A percentile compares a stretch with the other conserved stretches of the same genome.
These are phyloP conservation scores for Austroboletus niveus DNA, from an alignment of 1,284 basidiomycete species.

Conservation along the genomic window DNA sequence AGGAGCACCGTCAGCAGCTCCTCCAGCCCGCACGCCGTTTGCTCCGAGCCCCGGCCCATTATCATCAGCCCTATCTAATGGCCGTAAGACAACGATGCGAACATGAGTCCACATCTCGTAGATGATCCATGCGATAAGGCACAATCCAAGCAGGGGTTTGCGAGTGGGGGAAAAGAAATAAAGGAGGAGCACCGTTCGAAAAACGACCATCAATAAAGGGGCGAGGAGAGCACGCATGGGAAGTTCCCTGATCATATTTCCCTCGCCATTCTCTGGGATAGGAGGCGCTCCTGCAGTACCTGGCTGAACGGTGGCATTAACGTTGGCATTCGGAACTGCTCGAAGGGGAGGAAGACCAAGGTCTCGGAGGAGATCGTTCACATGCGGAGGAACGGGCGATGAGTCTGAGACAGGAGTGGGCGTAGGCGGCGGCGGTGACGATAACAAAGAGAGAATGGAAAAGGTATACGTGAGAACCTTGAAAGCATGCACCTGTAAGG, in stretches of 20 bases:
- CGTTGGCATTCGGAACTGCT: slow-evolving; percentile 32
- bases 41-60: slow-evolving; percentile 16
- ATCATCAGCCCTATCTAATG: slow-evolving; percentile 30
- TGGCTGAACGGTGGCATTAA: slow-evolving; percentile 20
- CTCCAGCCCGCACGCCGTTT: slow-evolving; percentile 21
- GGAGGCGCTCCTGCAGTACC: slow-evolving; percentile 17
- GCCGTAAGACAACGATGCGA: slow-evolving; percentile 49
- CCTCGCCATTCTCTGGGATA: slow-evolving; percentile 21
- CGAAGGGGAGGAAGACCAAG: slow-evolving; percentile 56
- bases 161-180: slow-evolving; percentile 79
- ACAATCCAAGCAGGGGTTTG: slow-evolving; percentile 66
- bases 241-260: slow-evolving; percentile 37
- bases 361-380: slow-evolving; percentile 61
- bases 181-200: slow-evolving; percentile 68
- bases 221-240: slow-evolving; percentile 51
- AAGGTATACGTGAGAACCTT: slow-evolving; percentile 72
- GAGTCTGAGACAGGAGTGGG: slow-evolving; percentile 11
- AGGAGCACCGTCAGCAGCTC: slow-evolving; percentile 17
- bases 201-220: slow-evolving; percentile 62
- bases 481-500: slow-evolving; percentile 64
- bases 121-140: slow-evolving; percentile 67
- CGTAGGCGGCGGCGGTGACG: slow-evolving; percentile 33
- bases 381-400: slow-evolving; percentile 33
- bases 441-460: slow-evolving; percentile 42
- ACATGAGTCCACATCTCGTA: slow-evolving; percentile 79